phyloP scores from a whole-genome alignment of 2,329 filamentous ascomycete genomes.

The Fusarium torulosum region DNA sequence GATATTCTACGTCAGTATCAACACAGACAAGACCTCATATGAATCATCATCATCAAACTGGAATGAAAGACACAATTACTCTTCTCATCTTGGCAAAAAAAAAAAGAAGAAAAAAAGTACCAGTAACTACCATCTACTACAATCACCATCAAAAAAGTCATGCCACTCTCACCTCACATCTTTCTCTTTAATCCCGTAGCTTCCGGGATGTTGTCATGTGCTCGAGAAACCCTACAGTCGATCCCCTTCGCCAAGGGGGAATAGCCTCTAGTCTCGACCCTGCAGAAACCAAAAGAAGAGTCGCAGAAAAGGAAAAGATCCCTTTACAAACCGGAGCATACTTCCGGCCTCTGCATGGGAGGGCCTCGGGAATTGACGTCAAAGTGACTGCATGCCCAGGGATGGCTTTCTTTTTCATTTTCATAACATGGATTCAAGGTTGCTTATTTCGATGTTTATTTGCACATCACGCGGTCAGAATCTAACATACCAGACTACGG shows the following conservation, averaged over 20 bases:
- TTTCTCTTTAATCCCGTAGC: conserved; percentile 14
- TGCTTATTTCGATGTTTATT: conserved; percentile 20
- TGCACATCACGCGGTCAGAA: not conserved
- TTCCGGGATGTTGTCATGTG: conserved; percentile 34
- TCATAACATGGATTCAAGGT: conserved; percentile 6
- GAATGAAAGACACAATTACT: too few relatives aligned
- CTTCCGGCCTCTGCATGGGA: not conserved
- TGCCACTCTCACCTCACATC: conserved; percentile 19
- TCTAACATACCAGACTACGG: not conserved
- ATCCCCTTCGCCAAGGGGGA: conserved; percentile 8
- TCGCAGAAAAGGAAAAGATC: not conserved
- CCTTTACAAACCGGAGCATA: conserved; percentile 11
- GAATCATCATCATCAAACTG: not conserved
- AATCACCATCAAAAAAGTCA: conserved; percentile 23
- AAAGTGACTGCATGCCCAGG: conserved; percentile 37
- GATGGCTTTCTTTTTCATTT: not conserved
- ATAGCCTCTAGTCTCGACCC: not conserved
- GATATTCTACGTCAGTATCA: not conserved
- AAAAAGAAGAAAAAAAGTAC: not conserved
- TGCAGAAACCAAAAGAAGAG: conserved; percentile 11
- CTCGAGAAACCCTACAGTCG: conserved; percentile 32
- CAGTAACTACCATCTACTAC: conserved; percentile 2
- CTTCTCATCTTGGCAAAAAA: not conserved
- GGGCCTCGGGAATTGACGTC: conserved; percentile 36
- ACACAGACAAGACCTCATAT: not conserved